These are phyloP conservation scores for Astrocystis sublimbata DNA, from an alignment of 495 filamentous ascomycete species.

Conservation along the genomic window DNA sequence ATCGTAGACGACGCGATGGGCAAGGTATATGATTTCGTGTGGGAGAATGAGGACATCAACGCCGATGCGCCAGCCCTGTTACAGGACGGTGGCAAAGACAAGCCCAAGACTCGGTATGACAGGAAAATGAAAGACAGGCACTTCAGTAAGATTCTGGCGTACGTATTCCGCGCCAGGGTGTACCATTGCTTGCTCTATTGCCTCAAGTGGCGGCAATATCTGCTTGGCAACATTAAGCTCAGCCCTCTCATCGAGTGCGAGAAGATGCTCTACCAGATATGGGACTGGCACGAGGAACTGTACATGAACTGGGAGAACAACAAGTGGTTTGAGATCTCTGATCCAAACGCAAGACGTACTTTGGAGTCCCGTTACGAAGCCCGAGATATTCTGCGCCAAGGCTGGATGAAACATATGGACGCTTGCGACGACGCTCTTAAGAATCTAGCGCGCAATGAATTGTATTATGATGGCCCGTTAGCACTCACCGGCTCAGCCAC, in stretches of 20 bases:
- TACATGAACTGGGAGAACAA: slow-evolving; percentile 25
- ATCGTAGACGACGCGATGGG: not conserved
- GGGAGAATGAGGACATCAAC: not conserved
- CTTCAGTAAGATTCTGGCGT: slow-evolving; percentile 1
- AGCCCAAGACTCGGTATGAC: not conserved
- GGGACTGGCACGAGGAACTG: slow-evolving; percentile 17
- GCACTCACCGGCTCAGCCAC: not conserved
- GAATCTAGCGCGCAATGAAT: not conserved
- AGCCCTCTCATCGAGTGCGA: slow-evolving; percentile 8
- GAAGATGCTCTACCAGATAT: not conserved
- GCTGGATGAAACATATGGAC: not conserved
- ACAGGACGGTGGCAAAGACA: not conserved
- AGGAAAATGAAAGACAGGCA: not conserved
- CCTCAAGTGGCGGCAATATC: not conserved
- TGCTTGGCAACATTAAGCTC: not conserved
- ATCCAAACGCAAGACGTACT: not conserved
- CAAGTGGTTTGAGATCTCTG: slow-evolving; percentile 12
- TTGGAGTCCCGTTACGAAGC: not conserved
- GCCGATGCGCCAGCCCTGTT: slow-evolving; percentile 1
- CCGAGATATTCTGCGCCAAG: not conserved
- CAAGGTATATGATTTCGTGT: not conserved
- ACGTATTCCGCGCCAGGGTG: slow-evolving; percentile 16
- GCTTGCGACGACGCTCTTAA: slow-evolving; percentile 1
- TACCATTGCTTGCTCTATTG: not conserved
- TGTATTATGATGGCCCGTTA: not conserved